phyloP scores from a whole-genome alignment of 2,329 filamentous ascomycete genomes.

The Bipolaris bicolor region DNA sequence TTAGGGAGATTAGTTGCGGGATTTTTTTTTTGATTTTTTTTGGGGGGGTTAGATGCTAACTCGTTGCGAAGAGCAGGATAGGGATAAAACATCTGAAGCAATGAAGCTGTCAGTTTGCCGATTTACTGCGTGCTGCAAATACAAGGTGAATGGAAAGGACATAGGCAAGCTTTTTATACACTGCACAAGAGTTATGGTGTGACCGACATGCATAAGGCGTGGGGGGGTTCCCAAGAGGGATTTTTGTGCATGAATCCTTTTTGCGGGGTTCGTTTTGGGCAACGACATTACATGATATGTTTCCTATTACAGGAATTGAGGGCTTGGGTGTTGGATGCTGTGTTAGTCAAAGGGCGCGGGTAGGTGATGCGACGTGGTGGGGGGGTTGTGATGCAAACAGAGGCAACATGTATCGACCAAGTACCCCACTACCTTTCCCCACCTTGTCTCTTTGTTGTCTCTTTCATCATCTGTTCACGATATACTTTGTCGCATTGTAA shows the following conservation, averaged over 20 bases:
- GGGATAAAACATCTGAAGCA: too few species aligned
- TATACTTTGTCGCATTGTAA: too few species aligned
- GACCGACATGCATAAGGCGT: not conserved
- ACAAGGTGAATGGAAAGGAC: not conserved
- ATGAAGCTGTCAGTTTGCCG: too few species aligned
- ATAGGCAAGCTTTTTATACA: not conserved
- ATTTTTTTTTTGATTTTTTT: too few species aligned
- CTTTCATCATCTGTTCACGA: too few species aligned
- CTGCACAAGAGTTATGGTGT: not conserved
- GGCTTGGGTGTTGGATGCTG: not conserved
- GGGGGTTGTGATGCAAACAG: not conserved
- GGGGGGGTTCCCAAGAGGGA: not conserved
- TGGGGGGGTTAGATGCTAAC: too few species aligned
- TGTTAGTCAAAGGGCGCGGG: conserved; percentile 1
- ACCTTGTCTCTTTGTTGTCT: too few species aligned
- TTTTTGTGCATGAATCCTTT: not conserved
- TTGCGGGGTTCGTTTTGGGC: not conserved
- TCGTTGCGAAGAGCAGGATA: too few species aligned
- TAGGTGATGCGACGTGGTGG: not conserved
- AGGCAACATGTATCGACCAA: not conserved
- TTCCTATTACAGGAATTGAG: not conserved
- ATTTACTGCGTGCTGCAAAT: not conserved
- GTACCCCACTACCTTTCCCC: too few species aligned
- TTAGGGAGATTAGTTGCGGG: too few species aligned
- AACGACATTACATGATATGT: not conserved